Conservation (phyloP, 805 yeast genomes). For the Saturnispora galanensis region DNA sequence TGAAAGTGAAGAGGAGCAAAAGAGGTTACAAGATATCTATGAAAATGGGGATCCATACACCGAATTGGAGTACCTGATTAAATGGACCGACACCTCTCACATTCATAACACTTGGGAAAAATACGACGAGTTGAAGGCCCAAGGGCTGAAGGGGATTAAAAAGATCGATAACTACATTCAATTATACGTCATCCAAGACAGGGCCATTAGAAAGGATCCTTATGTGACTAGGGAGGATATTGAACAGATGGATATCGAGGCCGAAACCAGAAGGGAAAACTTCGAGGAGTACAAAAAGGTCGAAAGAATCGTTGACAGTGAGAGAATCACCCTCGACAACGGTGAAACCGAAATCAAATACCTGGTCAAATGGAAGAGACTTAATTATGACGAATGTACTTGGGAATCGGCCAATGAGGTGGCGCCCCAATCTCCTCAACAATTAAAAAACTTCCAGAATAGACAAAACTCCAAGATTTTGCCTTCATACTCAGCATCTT, state of each 20-base stretch:
- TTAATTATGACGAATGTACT: constrained; percentile 90
- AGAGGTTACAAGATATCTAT: constrained; percentile 13
- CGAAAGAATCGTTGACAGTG: constrained; percentile 82
- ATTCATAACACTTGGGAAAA: constrained; percentile 93
- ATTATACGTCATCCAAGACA: constrained; percentile 62
- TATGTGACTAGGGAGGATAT: constrained; percentile 81
- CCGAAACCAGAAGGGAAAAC: constrained; percentile 76
- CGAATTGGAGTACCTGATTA: constrained; percentile 53
- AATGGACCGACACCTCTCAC: constrained; percentile 85
- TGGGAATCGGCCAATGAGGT: constrained; percentile 93
- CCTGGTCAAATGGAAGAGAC: constrained; percentile 86
- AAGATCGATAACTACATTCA: constrained; percentile 85
- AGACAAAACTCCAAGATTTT: constrained; percentile 75
- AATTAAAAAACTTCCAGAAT: constrained; percentile 74
- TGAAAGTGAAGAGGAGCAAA: constrained; percentile 24
- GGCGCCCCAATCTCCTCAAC: constrained; percentile 73
- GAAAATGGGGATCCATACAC: constrained; percentile 39
- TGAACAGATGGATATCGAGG: constrained; percentile 87
- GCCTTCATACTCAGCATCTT: constrained; percentile 71
- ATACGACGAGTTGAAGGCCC: constrained; percentile 39
- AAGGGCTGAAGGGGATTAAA: constrained; percentile 60
- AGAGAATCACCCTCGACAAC: constrained; percentile 52
- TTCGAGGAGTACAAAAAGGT: constrained; percentile 75
- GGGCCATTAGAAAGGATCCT: constrained; percentile 70
- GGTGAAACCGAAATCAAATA: constrained; percentile 67